These are phyloP conservation scores for Heimioporus sp. DNA, from an alignment of 768 basidiomycete genomes.

Conservation along the genomic window DNA sequence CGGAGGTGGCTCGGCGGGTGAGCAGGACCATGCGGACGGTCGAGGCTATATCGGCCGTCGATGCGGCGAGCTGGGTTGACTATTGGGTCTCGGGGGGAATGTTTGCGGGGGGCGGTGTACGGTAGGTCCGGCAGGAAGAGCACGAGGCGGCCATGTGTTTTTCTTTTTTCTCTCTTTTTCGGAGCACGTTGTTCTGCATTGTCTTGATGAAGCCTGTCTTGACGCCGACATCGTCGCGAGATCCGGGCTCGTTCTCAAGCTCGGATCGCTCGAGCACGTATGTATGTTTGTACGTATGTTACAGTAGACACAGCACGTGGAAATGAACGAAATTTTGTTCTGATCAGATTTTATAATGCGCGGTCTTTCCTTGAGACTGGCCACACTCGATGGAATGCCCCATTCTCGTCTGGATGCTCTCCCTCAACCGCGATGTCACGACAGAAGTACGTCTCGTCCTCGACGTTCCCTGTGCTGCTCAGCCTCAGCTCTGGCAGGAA, in stretches of 20 bases:
- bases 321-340: conserved; percentile 20
- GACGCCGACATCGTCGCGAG: no score
- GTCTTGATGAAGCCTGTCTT: no score
- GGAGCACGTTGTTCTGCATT: no score
- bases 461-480: background rate
- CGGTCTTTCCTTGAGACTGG: no score
- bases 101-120: conserved; percentile 3
- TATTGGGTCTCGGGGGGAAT: conserved; percentile 36
- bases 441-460: conserved; percentile 45
- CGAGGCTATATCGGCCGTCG: conserved; percentile 7
- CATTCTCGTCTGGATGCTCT: conserved; percentile 79
- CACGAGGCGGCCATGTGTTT: background rate
- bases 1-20: conserved; percentile 25
- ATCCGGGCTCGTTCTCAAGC: no score
- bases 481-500: conserved; percentile 46
- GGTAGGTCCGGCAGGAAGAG: background rate
- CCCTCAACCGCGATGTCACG: conserved; percentile 70
- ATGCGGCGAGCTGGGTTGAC: conserved; percentile 34
- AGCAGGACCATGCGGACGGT: conserved; percentile 35
- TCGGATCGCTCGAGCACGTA: no score
- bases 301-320: conserved; percentile 24
- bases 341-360: conserved; percentile 29
- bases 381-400: conserved; percentile 49
- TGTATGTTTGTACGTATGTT: background rate
- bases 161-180: no score